Conservation (phyloP, 2,329 filamentous ascomycete genomes). For the Claviceps lovelessii region DNA sequence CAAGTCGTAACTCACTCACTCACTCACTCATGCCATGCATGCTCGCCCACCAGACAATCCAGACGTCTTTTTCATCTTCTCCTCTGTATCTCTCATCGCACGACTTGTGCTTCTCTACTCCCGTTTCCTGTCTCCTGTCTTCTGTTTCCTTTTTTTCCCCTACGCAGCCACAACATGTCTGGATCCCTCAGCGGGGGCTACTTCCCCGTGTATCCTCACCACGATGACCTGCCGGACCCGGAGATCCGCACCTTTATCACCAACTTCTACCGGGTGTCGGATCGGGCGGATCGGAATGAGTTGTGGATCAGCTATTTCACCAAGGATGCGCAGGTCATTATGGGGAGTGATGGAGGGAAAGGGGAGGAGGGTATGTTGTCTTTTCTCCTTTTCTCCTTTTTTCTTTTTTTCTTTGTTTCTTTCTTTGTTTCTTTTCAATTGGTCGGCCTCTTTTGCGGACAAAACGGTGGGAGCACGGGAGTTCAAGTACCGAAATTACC, state of each 20-base stretch:
- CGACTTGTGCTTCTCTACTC: no score
- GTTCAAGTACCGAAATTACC: no score
- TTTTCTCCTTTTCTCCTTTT: background rate
- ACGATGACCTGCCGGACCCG: slow-evolving; percentile 16
- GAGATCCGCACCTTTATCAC: slow-evolving; percentile 25
- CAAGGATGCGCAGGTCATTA: slow-evolving; percentile 26
- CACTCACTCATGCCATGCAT: no score
- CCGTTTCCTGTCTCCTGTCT: no score
- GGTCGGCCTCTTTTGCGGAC: no score
- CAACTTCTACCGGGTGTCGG: slow-evolving; percentile 30
- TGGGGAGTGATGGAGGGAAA: slow-evolving; percentile 25
- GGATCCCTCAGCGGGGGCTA: slow-evolving; percentile 14
- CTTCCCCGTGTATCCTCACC: slow-evolving; percentile 18
- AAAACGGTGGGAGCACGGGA: no score
- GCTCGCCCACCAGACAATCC: no score
- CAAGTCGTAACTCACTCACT: no score
- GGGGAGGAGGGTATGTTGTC: slow-evolving; percentile 20
- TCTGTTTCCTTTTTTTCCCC: background rate
- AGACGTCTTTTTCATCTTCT: no score
- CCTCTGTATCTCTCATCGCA: no score
- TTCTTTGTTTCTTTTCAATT: no score
- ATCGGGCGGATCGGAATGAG: slow-evolving; percentile 25
- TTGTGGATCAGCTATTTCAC: slow-evolving; percentile 30
- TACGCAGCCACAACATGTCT: slow-evolving; percentile 5
- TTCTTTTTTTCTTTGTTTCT: no score